A percentile compares a stretch with the other conserved stretches of the same genome.
Evolutionary conservation across 495 filamentous ascomycete genomes (phyloP).

Genomic region (Penicillium cinerascens): DNA sequence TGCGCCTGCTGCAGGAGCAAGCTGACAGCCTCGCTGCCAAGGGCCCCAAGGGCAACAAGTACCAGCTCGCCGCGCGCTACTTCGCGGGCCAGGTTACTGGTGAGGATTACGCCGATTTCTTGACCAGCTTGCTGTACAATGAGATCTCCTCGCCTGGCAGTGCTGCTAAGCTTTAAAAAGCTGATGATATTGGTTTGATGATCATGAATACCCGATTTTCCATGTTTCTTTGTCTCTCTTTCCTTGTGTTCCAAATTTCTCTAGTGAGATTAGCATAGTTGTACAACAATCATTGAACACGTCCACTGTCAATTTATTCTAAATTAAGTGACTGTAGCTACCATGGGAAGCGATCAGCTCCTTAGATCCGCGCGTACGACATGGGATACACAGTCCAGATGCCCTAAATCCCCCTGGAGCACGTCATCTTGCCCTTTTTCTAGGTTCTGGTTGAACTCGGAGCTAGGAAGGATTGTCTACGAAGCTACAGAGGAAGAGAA

Average conservation of each 20-base stretch:
- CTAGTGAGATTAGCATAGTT: slow-evolving; percentile 19
- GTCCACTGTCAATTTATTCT: background rate
- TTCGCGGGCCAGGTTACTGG: slow-evolving; percentile 91
- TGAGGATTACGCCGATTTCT: slow-evolving; percentile 95
- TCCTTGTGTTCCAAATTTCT: background rate
- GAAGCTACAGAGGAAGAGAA: too few species aligned
- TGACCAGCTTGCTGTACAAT: slow-evolving; percentile 92
- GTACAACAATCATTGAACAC: slow-evolving; percentile 15
- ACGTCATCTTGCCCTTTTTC: too few species aligned
- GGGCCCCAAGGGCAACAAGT: slow-evolving; percentile 89
- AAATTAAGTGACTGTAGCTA: too few species aligned
- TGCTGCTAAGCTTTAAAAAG: slow-evolving; percentile 81
- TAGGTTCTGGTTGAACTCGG: too few species aligned
- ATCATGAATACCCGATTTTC: slow-evolving; percentile 31
- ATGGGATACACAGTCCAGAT: too few species aligned
- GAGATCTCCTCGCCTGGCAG: slow-evolving; percentile 87
- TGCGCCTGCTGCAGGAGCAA: slow-evolving; percentile 84
- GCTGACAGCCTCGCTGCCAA: slow-evolving; percentile 69
- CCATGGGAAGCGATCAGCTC: too few species aligned
- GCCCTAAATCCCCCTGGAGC: too few species aligned
- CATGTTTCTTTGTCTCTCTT: background rate
- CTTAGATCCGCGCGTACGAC: too few species aligned
- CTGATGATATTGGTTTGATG: slow-evolving; percentile 40
- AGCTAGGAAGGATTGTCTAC: too few species aligned
- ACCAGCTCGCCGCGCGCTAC: slow-evolving; percentile 83